Evolutionary conservation across 768 basidiomycete species (phyloP).

Genomic region (Lepiota subincarnata): DNA sequence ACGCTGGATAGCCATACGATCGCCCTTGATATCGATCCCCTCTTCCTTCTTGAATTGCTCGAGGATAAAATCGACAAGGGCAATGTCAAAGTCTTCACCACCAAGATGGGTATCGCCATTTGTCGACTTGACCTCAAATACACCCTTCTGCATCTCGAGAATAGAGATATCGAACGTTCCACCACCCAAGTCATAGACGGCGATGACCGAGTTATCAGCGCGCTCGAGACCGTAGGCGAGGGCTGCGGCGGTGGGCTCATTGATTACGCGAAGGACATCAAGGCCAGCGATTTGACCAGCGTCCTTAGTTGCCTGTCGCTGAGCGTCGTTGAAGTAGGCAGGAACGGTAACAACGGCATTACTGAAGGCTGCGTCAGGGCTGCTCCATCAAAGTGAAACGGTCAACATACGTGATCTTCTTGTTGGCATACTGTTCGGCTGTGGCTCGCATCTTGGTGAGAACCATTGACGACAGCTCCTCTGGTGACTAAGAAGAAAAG

Average conservation of each 20-base stretch:
- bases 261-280: slow-evolving; percentile 96
- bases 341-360: slow-evolving; percentile 94
- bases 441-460: slow-evolving; percentile 94
- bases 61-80: slow-evolving; percentile 81
- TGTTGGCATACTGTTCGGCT: slow-evolving; percentile 89
- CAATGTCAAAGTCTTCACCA: slow-evolving; percentile 93
- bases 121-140: slow-evolving; percentile 99
- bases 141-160: slow-evolving; percentile 98
- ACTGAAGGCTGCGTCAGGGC: slow-evolving; percentile 31
- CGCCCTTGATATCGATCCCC: slow-evolving; percentile 74
- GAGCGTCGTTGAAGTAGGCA: slow-evolving; percentile 99
- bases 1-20: slow-evolving; percentile 97
- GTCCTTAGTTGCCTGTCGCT: slow-evolving; percentile 97
- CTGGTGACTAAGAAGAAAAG: slow-evolving; percentile 57
- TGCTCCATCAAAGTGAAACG: neutral
- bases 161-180: slow-evolving; percentile 99
- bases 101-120: slow-evolving; percentile 99
- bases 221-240: slow-evolving; percentile 97
- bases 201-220: slow-evolving; percentile 80
- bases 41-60: slow-evolving; percentile 93
- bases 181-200: slow-evolving; percentile 97
- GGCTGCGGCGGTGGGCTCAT: slow-evolving; percentile 98
- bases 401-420: slow-evolving; percentile 82
- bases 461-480: slow-evolving; percentile 86
- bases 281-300: slow-evolving; percentile 97